Evolutionary conservation across 73 alveolate species (phyloP).

Genomic region (Paramecium sonneborni): DNA sequence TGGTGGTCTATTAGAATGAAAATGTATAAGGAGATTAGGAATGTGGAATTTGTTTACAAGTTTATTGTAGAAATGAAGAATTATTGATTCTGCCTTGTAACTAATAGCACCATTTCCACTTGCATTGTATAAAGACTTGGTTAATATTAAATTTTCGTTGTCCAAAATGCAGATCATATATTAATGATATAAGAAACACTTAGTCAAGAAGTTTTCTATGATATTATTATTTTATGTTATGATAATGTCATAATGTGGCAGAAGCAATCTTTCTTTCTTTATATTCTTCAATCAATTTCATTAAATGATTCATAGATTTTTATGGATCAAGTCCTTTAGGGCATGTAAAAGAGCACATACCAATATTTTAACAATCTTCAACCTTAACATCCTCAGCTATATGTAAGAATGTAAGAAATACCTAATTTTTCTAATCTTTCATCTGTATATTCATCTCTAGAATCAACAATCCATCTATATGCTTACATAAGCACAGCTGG

Average conservation of each 20-base stretch:
- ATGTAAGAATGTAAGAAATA: background rate
- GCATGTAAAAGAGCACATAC: conserved; percentile 91
- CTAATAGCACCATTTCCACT: background rate
- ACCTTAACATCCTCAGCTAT: conserved; percentile 89
- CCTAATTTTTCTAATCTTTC: conserved; percentile 83
- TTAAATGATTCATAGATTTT: conserved; percentile 76
- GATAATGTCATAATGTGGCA: conserved; percentile 35
- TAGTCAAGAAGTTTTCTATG: background rate
- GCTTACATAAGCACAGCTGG: conserved; percentile 96
- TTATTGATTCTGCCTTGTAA: background rate
- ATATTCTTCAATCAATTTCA: conserved; percentile 77
- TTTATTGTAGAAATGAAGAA: background rate
- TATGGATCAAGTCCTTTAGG: conserved; percentile 87
- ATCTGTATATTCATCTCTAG: conserved; percentile 95
- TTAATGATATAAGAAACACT: background rate
- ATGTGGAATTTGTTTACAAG: background rate
- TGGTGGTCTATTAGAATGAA: background rate
- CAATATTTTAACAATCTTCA: conserved; percentile 89
- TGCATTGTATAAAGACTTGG: background rate
- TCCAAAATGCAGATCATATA: background rate
- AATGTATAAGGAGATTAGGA: conserved; percentile 1
- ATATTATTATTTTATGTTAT: background rate
- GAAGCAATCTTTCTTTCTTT: conserved; percentile 67
- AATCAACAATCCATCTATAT: conserved; percentile 97
- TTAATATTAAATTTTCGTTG: background rate